phyloP scores from a whole-genome alignment of 2,329 filamentous ascomycete genomes.

The Nakataea oryzae region DNA sequence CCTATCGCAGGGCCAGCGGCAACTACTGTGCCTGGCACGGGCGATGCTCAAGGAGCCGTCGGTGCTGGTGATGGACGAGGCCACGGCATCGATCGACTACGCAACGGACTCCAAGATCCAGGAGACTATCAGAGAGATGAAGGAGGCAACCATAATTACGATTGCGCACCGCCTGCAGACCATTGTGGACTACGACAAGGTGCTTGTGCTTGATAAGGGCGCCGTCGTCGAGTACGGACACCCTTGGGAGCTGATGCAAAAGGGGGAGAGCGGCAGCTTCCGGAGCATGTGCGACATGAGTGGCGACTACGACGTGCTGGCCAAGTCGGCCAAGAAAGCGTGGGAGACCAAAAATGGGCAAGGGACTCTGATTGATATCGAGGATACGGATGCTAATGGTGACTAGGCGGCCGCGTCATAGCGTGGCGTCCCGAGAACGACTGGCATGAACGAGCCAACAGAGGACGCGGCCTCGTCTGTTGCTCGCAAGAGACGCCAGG shows the following conservation, averaged over 20 bases:
- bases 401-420: background rate
- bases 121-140: slow-evolving; percentile 86
- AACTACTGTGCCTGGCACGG: slow-evolving; percentile 85
- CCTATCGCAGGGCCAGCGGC: slow-evolving; percentile 89
- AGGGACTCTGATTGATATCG: slow-evolving; percentile 23
- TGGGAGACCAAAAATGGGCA: slow-evolving; percentile 23
- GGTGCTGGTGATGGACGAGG: slow-evolving; percentile 98
- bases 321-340: slow-evolving; percentile 45
- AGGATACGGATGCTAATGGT: slow-evolving; percentile 9
- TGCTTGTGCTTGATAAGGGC: slow-evolving; percentile 86
- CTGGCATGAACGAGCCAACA: background rate
- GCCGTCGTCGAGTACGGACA: slow-evolving; percentile 82
- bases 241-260: slow-evolving; percentile 69
- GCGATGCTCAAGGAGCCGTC: slow-evolving; percentile 85
- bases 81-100: slow-evolving; percentile 95
- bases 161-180: slow-evolving; percentile 94
- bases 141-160: slow-evolving; percentile 78
- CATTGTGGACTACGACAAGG: slow-evolving; percentile 97
- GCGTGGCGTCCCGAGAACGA: background rate
- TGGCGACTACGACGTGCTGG: slow-evolving; percentile 41
- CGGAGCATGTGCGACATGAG: slow-evolving; percentile 55
- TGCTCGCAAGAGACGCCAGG: background rate
- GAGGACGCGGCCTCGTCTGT: background rate
- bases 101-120: slow-evolving; percentile 93
- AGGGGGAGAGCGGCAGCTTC: slow-evolving; percentile 52